phyloP scores from a whole-genome alignment of 2,329 filamentous ascomycete genomes.

The Paecilomyces dactylethromorphus region DNA sequence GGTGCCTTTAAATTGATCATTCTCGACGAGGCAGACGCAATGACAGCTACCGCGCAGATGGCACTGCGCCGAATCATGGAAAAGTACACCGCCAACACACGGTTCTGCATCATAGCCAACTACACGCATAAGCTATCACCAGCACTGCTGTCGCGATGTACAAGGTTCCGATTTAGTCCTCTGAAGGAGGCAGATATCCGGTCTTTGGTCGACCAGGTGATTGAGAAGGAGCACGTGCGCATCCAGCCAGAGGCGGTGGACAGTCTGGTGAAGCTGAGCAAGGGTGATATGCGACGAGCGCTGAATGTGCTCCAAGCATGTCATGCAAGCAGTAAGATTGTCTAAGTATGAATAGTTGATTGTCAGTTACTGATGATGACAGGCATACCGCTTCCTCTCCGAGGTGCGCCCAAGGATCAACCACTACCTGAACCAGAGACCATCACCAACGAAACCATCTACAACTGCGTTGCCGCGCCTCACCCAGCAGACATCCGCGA shows the following conservation, averaged over 20 bases:
- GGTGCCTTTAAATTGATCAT: constrained; percentile 93
- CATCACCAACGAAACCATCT: constrained; percentile 88
- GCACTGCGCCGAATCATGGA: constrained; percentile 96
- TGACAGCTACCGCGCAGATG: constrained; percentile 99
- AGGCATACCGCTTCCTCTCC: constrained; percentile 63
- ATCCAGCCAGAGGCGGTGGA: constrained; percentile 76
- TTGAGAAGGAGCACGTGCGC: constrained; percentile 77
- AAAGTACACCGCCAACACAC: constrained; percentile 95
- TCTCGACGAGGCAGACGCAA: constrained; percentile 96
- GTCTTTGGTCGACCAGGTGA: constrained; percentile 77
- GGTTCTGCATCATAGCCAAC: constrained; percentile 98
- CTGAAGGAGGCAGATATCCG: constrained; percentile 84
- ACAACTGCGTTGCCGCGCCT: constrained; percentile 93
- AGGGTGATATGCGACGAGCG: constrained; percentile 92
- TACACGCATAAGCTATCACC: constrained; percentile 97
- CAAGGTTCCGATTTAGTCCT: constrained; percentile 89
- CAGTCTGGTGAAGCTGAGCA: constrained; percentile 77
- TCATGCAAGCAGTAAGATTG: constrained; percentile 72
- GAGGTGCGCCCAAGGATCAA: constrained; percentile 53
- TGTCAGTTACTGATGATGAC: constrained; percentile 4
- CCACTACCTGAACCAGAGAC: constrained; percentile 63
- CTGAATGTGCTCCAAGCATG: constrained; percentile 95
- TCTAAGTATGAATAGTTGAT: constrained; percentile 1
- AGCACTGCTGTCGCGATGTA: constrained; percentile 86
- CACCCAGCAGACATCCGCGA: constrained; percentile 81